Conservation (phyloP, 805 yeast species). For the Saccharomycopsis lassenensis region DNA sequence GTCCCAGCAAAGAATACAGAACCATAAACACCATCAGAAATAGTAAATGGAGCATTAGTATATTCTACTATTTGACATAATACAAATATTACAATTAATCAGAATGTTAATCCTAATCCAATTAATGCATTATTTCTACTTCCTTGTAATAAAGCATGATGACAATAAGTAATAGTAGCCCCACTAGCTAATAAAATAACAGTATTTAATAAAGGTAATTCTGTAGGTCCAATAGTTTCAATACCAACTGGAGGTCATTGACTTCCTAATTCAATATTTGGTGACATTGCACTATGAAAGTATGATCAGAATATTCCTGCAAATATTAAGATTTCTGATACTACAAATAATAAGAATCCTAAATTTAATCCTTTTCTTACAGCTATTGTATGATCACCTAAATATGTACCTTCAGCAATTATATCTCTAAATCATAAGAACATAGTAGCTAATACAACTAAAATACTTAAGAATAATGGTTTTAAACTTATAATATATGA, state of each 20-base stretch:
- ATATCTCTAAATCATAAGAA: slow-evolving; percentile 23
- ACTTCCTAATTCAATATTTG: slow-evolving; percentile 21
- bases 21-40: slow-evolving; percentile 23
- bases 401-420: slow-evolving; percentile 21
- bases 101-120: slow-evolving; percentile 20
- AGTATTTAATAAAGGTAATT: slow-evolving; percentile 24
- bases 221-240: slow-evolving; percentile 20
- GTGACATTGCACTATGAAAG: slow-evolving; percentile 22
- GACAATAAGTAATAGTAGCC: slow-evolving; percentile 21
- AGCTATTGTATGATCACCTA: slow-evolving; percentile 23
- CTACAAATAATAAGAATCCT: slow-evolving; percentile 20
- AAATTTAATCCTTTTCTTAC: slow-evolving; percentile 21
- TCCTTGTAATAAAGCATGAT: slow-evolving; percentile 21
- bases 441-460: slow-evolving; percentile 18
- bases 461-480: slow-evolving; percentile 18
- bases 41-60: slow-evolving; percentile 21
- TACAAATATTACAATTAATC: slow-evolving; percentile 22
- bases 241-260: slow-evolving; percentile 22
- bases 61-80: slow-evolving; percentile 23
- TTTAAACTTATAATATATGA: slow-evolving; percentile 19
- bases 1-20: slow-evolving; percentile 21
- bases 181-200: slow-evolving; percentile 23
- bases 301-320: slow-evolving; percentile 21
- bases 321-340: slow-evolving; percentile 20
- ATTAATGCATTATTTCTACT: slow-evolving; percentile 18